These are phyloP conservation scores for Oenanthe javanica DNA, from an alignment of 140 eudicot species.

Conservation along the genomic window DNA sequence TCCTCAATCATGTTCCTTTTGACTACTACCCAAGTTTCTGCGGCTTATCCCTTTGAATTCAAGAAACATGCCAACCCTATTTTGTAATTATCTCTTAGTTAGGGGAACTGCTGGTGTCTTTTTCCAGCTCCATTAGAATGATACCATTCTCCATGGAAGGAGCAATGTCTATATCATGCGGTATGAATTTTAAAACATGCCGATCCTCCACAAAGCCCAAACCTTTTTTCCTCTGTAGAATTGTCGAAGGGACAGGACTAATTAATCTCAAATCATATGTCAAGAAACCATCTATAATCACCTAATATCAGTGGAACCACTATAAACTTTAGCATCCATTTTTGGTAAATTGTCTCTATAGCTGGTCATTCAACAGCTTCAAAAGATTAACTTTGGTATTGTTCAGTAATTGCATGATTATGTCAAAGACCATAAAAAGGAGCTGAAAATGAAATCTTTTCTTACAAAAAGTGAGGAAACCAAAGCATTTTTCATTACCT, in stretches of 20 bases:
- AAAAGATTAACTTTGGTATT: background rate
- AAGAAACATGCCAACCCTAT: background rate
- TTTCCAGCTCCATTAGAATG: too few relatives aligned
- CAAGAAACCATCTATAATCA: background rate
- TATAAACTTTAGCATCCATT: background rate
- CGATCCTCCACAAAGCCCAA: background rate
- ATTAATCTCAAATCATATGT: background rate
- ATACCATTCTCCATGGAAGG: conserved; percentile 7
- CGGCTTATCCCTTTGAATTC: conserved; percentile 10
- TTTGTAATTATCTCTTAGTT: background rate
- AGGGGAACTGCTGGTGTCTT: conserved; percentile 12
- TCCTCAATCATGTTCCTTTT: background rate
- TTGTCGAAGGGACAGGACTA: conserved; percentile 1
- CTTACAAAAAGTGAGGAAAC: conserved; percentile 13
- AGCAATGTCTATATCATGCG: conserved; percentile 9
- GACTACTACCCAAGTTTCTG: background rate
- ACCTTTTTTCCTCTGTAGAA: background rate
- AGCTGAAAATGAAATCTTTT: conserved; percentile 19
- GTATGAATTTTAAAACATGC: background rate
- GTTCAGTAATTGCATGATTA: conserved; percentile 7
- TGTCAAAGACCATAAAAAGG: background rate
- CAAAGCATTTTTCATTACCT: background rate
- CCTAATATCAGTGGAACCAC: background rate
- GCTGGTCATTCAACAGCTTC: background rate
- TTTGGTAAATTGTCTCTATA: conserved; percentile 3